Evolutionary conservation across 192 early-diverging fungal species (phyloP).

Genomic region (Gryganskiella cystojenkinii): DNA sequence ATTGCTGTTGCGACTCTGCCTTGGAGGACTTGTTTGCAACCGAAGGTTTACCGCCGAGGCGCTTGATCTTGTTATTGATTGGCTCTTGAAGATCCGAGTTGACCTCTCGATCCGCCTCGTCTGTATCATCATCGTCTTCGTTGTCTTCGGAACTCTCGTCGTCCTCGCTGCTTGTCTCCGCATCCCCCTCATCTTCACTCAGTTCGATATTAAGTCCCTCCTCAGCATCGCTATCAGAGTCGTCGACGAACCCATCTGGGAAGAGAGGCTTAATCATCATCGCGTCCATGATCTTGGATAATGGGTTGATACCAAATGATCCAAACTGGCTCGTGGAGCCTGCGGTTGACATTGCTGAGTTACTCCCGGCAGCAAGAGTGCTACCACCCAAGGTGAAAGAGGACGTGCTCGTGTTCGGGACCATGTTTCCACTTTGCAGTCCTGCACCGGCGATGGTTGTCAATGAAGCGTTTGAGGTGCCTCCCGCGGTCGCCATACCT

Average conservation of each 20-base stretch:
- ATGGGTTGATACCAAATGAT: constrained; percentile 1
- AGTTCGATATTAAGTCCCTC: constrained; percentile 24
- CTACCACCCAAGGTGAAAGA: neutral
- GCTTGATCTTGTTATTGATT: too few species aligned
- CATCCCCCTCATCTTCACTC: constrained; percentile 1
- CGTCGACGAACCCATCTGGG: constrained; percentile 62
- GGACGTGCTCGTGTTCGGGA: neutral
- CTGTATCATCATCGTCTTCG: constrained; percentile 19
- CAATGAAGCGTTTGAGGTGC: neutral
- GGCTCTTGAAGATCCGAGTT: constrained; percentile 20
- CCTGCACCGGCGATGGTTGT: neutral
- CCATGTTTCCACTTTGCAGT: too few species aligned
- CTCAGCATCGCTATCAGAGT: constrained; percentile 56
- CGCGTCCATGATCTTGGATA: constrained; percentile 45
- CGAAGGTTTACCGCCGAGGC: neutral
- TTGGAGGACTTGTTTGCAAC: neutral
- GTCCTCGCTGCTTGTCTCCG: neutral
- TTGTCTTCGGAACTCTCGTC: neutral
- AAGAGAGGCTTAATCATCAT: constrained; percentile 66
- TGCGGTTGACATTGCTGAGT: neutral
- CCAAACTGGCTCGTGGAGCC: neutral
- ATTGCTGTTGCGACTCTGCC: neutral
- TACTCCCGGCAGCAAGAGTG: too few species aligned
- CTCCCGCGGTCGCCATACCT: constrained; percentile 6
- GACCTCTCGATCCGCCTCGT: constrained; percentile 41